phyloP scores from a whole-genome alignment of 441 rosid species.

The Isatis lusitanica region DNA sequence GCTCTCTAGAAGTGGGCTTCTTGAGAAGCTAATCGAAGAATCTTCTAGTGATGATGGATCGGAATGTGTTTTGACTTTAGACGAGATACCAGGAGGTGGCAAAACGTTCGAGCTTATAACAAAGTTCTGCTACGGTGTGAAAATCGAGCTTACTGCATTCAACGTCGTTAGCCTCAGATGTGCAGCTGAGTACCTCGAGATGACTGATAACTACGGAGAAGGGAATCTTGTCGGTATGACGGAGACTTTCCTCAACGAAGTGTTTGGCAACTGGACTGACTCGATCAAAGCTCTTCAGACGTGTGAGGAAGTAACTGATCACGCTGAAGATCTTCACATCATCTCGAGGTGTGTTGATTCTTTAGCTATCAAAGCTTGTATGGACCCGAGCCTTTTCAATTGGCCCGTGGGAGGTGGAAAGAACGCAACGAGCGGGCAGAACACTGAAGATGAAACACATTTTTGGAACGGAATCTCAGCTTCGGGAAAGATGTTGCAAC shows the following conservation, averaged over 20 bases:
- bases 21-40: constrained; percentile 52
- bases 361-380: constrained; percentile 55
- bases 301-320: constrained; percentile 53
- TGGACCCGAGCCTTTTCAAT: constrained; percentile 51
- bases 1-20: constrained; percentile 59
- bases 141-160: constrained; percentile 49
- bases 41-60: constrained; percentile 43
- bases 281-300: constrained; percentile 60
- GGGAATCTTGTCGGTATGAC: constrained; percentile 51
- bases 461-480: constrained; percentile 64
- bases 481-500: constrained; percentile 40
- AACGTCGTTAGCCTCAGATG: constrained; percentile 60
- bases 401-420: constrained; percentile 41
- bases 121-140: constrained; percentile 62
- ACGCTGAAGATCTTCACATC: constrained; percentile 61
- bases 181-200: constrained; percentile 57
- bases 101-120: constrained; percentile 55
- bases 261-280: constrained; percentile 57
- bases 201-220: constrained; percentile 62
- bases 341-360: constrained; percentile 67
- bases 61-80: constrained; percentile 42
- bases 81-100: constrained; percentile 56
- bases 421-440: background rate
- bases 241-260: constrained; percentile 51
- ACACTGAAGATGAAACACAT: constrained; percentile 35